Evolutionary conservation across 148 eudicot species (phyloP), one percentile per base, ranked within the genome.

Genomic region (Silene latifolia): DNA sequence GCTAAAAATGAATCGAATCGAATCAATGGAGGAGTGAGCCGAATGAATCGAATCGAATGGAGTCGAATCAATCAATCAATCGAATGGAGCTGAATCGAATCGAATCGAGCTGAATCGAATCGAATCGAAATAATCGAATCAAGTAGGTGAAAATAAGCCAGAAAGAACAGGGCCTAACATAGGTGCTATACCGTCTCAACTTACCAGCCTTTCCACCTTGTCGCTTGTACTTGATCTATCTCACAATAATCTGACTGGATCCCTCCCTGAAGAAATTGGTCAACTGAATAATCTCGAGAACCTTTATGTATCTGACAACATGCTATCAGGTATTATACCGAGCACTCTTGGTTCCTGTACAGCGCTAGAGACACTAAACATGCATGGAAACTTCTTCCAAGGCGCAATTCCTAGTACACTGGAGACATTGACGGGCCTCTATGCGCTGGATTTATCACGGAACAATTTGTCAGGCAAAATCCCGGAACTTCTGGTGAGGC

Each of bases 401-500:
- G 88, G 86, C 7, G 10, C 63, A 3, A 77, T 83, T n/a, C 83
- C 85, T 9, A 18, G 27, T 1, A 42, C 82, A 7, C 58, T 83
- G 8, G 20, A 58, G 4, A 32, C 68, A 29, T 64, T 81, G 48
- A 75, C 47, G 10, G 67, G 78, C 20, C 46, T 86, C 4, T 19
- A 46, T 39, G 23, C 2, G 15, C 44, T 83, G 1, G 80, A 86
- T 42, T 68, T 86, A 57, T 81, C 85, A 27, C 58, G 15, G 23
- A 83, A 86, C 32, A 83, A 83, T 46, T 69, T 86, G n/a, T 73
- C 83, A 1, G 88, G 86, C 5, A 19, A 56, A 29, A 72, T 86
- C 27, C 86, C 88, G 23, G 51, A 65, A 0, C 77, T 62, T 39
- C 24, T 86, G 0, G 42, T 46, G 13, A 32, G 51, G 35, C 67